Base-by-base conservation (phyloP, 768 basidiomycete genomes). In the Sporobolomyces roseus region DNA sequence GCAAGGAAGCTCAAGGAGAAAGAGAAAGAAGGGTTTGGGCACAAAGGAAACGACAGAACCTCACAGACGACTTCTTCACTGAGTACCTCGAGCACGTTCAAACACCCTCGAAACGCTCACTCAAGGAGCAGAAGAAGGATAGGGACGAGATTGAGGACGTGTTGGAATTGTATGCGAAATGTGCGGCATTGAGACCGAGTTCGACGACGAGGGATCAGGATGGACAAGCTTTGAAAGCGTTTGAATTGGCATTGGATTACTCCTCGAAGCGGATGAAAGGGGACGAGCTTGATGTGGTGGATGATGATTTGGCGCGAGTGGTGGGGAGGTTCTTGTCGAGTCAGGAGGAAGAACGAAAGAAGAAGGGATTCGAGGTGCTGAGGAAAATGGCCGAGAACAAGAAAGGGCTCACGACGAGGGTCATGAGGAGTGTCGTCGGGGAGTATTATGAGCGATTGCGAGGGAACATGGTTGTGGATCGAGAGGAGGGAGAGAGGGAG, bases 191-290 rank as follows among this genome's bases (percentile, higher is more conserved):
- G n/a, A 43, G 58, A 60, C 58, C 58, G 17, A 32, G 14, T 23
- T 60, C 58, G 58, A 48, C 58, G 30, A 60, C 58, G 43, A 27
- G 58, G 19, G 58, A 60, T 43, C 58, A 60, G 10, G 43, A 46
- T 32, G 58, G 43, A 3, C 58, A 33, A 33, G 27, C 58, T 4
- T 6, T 60, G 16, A 29, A 35, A 30, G 58, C 58, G 9, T 60
- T 25, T n/a, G 29, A 25, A 4, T 27, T 43, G 41, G 14, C 56
- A 25, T 41, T 58, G n/a, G 56, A 58, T n/a, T n/a, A n/a, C 25
- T 58, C 33, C 45, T 48, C 56, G 41, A 27, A 21, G 33, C 25
- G 25, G 21, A 4, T 43, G 25, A 13, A 43, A n/a, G n/a, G n/a
- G n/a, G n/a, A n/a, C n/a, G 41, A 59, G 12, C 3, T 32, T n/a